A percentile compares a stretch with the other conserved stretches of the same genome.
These are phyloP conservation scores for Globisporangium barbulae DNA, from an alignment of 352 stramenopile species.

Conservation along the genomic window DNA sequence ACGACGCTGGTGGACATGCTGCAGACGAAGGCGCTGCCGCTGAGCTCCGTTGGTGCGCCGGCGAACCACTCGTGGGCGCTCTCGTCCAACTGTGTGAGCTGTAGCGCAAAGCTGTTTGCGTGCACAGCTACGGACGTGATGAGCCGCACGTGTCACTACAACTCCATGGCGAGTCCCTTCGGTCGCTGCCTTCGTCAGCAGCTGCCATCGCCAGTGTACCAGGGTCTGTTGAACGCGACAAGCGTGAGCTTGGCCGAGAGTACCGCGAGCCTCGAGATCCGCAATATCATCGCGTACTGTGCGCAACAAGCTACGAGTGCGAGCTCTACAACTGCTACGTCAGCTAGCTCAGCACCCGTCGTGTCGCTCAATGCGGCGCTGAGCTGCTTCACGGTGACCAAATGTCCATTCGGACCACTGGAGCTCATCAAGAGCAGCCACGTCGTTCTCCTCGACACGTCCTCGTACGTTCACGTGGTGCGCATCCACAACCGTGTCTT, in stretches of 20 bases:
- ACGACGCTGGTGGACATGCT: slow-evolving; percentile 8
- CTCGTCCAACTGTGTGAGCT: slow-evolving; percentile 15
- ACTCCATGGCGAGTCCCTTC: slow-evolving; percentile 10
- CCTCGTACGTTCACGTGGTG: slow-evolving; percentile 19
- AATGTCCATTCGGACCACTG: slow-evolving; percentile 25
- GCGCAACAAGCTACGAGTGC: neutral
- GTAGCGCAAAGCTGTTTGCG: slow-evolving; percentile 14
- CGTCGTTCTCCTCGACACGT: slow-evolving; percentile 13
- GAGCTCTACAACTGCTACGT: neutral
- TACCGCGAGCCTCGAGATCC: neutral
- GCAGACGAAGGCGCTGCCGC: neutral
- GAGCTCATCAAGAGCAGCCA: slow-evolving; percentile 7
- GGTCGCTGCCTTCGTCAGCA: slow-evolving; percentile 15
- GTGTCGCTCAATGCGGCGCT: slow-evolving; percentile 9
- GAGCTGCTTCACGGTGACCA: slow-evolving; percentile 16
- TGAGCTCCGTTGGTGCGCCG: slow-evolving; percentile 6
- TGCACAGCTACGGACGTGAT: slow-evolving; percentile 7
- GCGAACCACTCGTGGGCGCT: slow-evolving; percentile 16
- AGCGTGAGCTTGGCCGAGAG: neutral
- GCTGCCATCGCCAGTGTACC: neutral
- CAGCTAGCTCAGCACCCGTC: neutral
- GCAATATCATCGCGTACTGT: slow-evolving; percentile 11
- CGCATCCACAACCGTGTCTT: slow-evolving; percentile 11
- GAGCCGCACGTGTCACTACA: slow-evolving; percentile 18
- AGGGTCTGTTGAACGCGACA: slow-evolving; percentile 1